A percentile compares a stretch with the other conserved stretches of the same genome.
These are phyloP conservation scores for Rickenella mellea DNA, from an alignment of 768 basidiomycete genomes.

Conservation along the genomic window DNA sequence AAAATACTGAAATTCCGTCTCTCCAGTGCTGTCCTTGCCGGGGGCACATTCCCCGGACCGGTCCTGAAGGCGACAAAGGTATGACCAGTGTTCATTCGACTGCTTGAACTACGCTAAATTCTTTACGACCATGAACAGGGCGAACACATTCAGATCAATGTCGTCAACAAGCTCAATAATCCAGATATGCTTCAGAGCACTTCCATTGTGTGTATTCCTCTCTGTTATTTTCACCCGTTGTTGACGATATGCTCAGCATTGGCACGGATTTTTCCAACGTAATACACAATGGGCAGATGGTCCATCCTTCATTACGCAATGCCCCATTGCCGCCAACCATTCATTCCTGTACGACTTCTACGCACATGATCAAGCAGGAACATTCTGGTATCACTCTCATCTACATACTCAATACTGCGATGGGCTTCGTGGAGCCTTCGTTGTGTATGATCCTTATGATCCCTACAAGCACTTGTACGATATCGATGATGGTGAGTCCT, in stretches of 20 bases:
- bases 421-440: slow-evolving; percentile 8
- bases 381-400: slow-evolving; percentile 9
- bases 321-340: slow-evolving; percentile 32
- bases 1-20: neutral
- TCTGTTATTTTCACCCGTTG: neutral
- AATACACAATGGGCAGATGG: slow-evolving; percentile 25
- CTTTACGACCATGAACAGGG: too few species aligned
- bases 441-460: slow-evolving; percentile 11
- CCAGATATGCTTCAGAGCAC: slow-evolving; percentile 20
- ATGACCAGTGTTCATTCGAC: too few species aligned
- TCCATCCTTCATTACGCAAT: slow-evolving; percentile 31
- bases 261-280: slow-evolving; percentile 25
- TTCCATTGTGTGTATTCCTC: slow-evolving; percentile 25
- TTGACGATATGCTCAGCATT: slow-evolving; percentile 9
- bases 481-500: slow-evolving; percentile 19
- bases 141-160: too few species aligned
- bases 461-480: slow-evolving; percentile 19
- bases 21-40: slow-evolving; percentile 35
- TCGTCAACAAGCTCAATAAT: slow-evolving; percentile 28
- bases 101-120: too few species aligned
- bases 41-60: slow-evolving; percentile 39
- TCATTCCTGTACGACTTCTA: slow-evolving; percentile 26
- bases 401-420: slow-evolving; percentile 12
- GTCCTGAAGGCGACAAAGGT: slow-evolving; percentile 36
- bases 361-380: slow-evolving; percentile 11